A percentile compares a stretch with the other conserved stretches of the same genome.
phyloP scores from a whole-genome alignment of 1,139 yeast species.

The Nakaseomyces sp. region DNA sequence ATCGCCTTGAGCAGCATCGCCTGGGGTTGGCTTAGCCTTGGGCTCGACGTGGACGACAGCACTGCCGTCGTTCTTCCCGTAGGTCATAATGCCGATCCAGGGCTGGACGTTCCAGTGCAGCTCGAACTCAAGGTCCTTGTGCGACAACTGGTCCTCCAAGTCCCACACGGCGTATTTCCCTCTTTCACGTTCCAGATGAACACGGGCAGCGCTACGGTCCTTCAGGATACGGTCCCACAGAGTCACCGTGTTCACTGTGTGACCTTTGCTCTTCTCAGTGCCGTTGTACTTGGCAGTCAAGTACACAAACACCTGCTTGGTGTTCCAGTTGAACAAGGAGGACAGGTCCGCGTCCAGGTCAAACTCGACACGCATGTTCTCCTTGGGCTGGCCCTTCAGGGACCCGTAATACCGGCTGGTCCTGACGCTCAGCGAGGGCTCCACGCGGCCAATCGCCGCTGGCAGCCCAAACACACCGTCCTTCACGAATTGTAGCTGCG shows the following conservation, averaged over 20 bases:
- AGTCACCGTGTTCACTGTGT: conserved; percentile 56
- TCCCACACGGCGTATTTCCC: conserved; percentile 89
- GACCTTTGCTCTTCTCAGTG: conserved; percentile 27
- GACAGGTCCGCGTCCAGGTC: conserved; percentile 64
- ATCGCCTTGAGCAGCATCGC: background rate
- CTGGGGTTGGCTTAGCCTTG: background rate
- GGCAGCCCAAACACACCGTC: conserved; percentile 40
- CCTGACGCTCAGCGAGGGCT: conserved; percentile 39
- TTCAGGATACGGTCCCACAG: conserved; percentile 85
- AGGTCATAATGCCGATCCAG: conserved; percentile 67
- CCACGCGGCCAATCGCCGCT: conserved; percentile 37
- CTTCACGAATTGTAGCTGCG: conserved; percentile 42
- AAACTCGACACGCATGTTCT: conserved; percentile 63
- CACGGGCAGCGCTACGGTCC: conserved; percentile 46
- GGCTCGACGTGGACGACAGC: conserved; percentile 3
- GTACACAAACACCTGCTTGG: conserved; percentile 87
- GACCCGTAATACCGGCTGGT: conserved; percentile 71
- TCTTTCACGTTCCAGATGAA: conserved; percentile 45
- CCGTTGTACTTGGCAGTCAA: conserved; percentile 71
- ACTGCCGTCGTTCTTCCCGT: conserved; percentile 48
- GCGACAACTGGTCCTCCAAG: conserved; percentile 55
- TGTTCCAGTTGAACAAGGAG: conserved; percentile 89
- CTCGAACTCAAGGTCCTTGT: conserved; percentile 58
- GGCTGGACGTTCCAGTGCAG: conserved; percentile 95
- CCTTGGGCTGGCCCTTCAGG: conserved; percentile 60